Evolutionary conservation across 768 basidiomycete genomes (phyloP).

Genomic region (Tulasnella sp.): DNA sequence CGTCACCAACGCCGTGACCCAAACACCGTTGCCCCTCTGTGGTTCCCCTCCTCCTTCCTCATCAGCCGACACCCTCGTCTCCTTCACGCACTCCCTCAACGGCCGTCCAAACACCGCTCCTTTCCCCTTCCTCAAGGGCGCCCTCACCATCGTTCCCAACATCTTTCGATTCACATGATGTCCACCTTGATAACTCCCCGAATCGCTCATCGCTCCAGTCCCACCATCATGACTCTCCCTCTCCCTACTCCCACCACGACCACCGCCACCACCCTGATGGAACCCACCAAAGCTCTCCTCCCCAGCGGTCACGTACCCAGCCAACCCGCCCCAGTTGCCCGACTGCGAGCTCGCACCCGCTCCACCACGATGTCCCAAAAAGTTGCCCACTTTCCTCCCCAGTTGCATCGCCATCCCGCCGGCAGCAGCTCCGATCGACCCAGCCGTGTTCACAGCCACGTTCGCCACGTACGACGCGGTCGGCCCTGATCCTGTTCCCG

Average conservation of each 20-base stretch:
- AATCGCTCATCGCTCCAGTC: conserved; percentile 1
- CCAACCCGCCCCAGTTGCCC: background rate
- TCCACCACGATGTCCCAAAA: conserved; percentile 7
- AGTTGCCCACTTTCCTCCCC: conserved; percentile 13
- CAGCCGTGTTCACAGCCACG: conserved; percentile 1
- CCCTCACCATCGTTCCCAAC: conserved; percentile 9
- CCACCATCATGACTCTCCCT: background rate
- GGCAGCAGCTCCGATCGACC: background rate
- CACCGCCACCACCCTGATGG: background rate
- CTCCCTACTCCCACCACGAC: background rate
- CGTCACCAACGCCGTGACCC: conserved; percentile 62
- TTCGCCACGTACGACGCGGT: background rate
- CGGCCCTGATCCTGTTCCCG: background rate
- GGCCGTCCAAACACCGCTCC: conserved; percentile 60
- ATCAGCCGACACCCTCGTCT: conserved; percentile 36
- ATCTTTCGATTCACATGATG: background rate
- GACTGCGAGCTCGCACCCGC: background rate
- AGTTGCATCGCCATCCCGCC: conserved; percentile 11
- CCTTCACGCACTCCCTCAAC: conserved; percentile 41
- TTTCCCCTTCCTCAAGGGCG: background rate
- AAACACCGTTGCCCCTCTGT: conserved; percentile 9
- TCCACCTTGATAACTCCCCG: background rate
- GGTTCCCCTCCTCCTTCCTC: conserved; percentile 8
- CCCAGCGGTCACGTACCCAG: background rate
- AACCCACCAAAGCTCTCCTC: background rate